A percentile compares a stretch with the other conserved stretches of the same genome.
Conservation (phyloP, 352 stramenopile species). For the Pythium guiyangense region DNA sequence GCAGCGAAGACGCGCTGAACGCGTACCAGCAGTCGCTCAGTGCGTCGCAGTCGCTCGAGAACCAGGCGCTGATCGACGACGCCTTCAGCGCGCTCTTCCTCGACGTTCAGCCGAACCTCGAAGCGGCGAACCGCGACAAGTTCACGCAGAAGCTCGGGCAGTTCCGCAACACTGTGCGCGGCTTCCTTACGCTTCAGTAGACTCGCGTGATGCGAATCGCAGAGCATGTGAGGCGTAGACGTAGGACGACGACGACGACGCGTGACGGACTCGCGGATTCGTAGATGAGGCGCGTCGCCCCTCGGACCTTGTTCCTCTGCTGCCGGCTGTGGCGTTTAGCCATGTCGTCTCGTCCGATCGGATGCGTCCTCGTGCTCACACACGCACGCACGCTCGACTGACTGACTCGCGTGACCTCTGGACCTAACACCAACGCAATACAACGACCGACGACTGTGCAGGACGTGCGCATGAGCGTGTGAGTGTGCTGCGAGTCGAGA, state of each 20-base stretch:
- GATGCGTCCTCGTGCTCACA: too few species aligned
- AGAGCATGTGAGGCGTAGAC: not conserved
- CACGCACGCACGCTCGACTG: too few species aligned
- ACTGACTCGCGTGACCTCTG: too few species aligned
- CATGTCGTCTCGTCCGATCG: too few species aligned
- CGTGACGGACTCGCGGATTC: too few species aligned
- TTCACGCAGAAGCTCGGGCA: constrained; percentile 97
- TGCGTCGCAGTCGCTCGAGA: constrained; percentile 90
- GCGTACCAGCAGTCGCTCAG: constrained; percentile 95
- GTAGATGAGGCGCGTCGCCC: not conserved
- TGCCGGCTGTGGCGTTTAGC: too few species aligned
- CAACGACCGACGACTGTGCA: too few species aligned
- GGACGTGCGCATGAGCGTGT: too few species aligned
- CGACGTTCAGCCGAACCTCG: constrained; percentile 94
- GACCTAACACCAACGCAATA: too few species aligned
- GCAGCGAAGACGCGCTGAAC: constrained; percentile 89
- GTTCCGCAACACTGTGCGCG: constrained; percentile 93
- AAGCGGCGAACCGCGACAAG: constrained; percentile 96
- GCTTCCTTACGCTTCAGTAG: constrained; percentile 92
- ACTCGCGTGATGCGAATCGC: constrained; percentile 5
- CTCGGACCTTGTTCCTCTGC: too few species aligned
- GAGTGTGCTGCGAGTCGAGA: too few species aligned
- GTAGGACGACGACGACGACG: too few species aligned
- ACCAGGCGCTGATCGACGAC: constrained; percentile 93
- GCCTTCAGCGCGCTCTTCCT: constrained; percentile 94